Evolutionary conservation across 805 yeast species (phyloP).

Genomic region (Teunomyces panamensis): DNA sequence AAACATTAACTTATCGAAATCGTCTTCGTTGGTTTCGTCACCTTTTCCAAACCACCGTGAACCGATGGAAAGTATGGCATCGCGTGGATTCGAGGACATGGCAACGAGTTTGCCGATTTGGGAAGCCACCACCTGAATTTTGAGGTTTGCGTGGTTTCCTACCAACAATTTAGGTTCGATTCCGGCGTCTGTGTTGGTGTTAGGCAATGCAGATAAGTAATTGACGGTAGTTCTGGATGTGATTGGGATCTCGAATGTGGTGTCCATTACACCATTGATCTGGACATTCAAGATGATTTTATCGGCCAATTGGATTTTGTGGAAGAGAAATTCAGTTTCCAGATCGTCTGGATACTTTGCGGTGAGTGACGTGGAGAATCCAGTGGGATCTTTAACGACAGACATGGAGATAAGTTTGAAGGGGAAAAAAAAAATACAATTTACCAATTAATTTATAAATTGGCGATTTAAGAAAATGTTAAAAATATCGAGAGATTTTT

Average conservation of each 20-base stretch:
- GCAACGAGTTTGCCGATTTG: slow-evolving; percentile 46
- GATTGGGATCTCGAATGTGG: slow-evolving; percentile 38
- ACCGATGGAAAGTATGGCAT: slow-evolving; percentile 44
- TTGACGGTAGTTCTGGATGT: slow-evolving; percentile 19
- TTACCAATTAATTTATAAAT: too few relatives aligned
- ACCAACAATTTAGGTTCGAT: slow-evolving; percentile 46
- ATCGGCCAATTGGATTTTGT: slow-evolving; percentile 34
- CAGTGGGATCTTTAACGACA: slow-evolving; percentile 6
- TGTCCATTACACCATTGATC: slow-evolving; percentile 47
- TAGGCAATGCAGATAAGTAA: slow-evolving; percentile 2
- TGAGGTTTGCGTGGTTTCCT: slow-evolving; percentile 47
- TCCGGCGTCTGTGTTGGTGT: slow-evolving; percentile 22
- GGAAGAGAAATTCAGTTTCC: slow-evolving; percentile 15
- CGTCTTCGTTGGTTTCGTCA: slow-evolving; percentile 25
- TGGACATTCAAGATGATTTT: slow-evolving; percentile 38
- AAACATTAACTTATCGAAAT: slow-evolving; percentile 46
- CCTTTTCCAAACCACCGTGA: slow-evolving; percentile 45
- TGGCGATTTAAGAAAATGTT: too few relatives aligned
- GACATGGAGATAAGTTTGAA: background rate
- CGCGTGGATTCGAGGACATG: slow-evolving; percentile 30
- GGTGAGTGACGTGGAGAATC: slow-evolving; percentile 9
- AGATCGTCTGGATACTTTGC: slow-evolving; percentile 4
- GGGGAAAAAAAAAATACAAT: too few relatives aligned
- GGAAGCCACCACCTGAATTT: slow-evolving; percentile 46
- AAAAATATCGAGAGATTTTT: too few relatives aligned